phyloP scores from a whole-genome alignment of 1,284 basidiomycete genomes.

The Xanthoconium separans region DNA sequence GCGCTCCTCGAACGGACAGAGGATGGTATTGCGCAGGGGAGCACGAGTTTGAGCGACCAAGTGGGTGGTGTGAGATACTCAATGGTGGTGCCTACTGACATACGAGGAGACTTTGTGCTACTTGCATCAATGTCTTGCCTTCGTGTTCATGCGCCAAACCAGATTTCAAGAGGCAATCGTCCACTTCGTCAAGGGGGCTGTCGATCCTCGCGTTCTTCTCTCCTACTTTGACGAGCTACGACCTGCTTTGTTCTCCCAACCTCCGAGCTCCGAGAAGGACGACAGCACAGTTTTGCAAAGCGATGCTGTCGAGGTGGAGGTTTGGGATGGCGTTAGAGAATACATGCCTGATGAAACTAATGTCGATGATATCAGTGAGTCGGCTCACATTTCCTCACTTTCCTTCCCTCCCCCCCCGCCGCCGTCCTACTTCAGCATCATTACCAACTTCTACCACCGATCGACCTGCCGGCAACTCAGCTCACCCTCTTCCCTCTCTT shows the following conservation, averaged over 20 bases:
- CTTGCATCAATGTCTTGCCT: slow-evolving; percentile 75
- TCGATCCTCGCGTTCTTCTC: slow-evolving; percentile 75
- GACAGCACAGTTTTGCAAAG: slow-evolving; percentile 34
- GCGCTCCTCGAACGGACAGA: slow-evolving; percentile 50
- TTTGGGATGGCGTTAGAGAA: slow-evolving; percentile 69
- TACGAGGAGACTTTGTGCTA: slow-evolving; percentile 69
- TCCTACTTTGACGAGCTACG: slow-evolving; percentile 74
- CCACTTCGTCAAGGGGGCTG: slow-evolving; percentile 65
- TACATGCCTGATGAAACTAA: slow-evolving; percentile 61
- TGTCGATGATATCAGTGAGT: slow-evolving; percentile 78
- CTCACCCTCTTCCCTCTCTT: slow-evolving; percentile 31
- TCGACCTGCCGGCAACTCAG: slow-evolving; percentile 24
- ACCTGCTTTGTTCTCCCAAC: slow-evolving; percentile 50
- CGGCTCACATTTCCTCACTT: slow-evolving; percentile 15
- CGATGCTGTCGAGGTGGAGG: slow-evolving; percentile 54
- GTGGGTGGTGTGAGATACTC: slow-evolving; percentile 9
- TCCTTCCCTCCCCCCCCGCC: slow-evolving; percentile 21
- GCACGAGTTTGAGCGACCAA: slow-evolving; percentile 4
- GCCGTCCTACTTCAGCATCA: slow-evolving; percentile 19
- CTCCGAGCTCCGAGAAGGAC: background rate
- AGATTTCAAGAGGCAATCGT: slow-evolving; percentile 77
- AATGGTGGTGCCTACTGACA: slow-evolving; percentile 1
- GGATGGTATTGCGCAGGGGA: slow-evolving; percentile 12
- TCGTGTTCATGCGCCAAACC: slow-evolving; percentile 69
- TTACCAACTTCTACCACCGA: slow-evolving; percentile 25